phyloP scores from a whole-genome alignment of 1,139 yeast species.

The Blastobotrys malaysiensis region DNA sequence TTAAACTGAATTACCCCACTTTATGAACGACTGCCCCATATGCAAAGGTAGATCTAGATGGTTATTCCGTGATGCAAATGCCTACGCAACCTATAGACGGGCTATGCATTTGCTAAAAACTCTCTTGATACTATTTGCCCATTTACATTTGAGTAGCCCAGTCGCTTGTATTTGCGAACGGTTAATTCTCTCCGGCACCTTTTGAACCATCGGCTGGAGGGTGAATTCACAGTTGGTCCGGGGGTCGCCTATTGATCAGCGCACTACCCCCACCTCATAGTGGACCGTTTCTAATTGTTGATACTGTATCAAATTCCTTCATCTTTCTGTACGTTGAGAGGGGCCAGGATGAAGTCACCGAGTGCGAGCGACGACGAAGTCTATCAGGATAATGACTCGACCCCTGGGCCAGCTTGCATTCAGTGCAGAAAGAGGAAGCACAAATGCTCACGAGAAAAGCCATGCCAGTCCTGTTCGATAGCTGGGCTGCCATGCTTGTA shows the following conservation, averaged over 20 bases:
- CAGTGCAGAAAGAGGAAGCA: constrained; percentile 18
- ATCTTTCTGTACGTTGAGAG: background rate
- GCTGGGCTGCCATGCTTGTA: constrained; percentile 6
- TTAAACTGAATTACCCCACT: background rate
- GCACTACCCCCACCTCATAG: background rate
- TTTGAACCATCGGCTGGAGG: no score
- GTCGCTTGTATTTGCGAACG: no score
- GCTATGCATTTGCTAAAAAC: no score
- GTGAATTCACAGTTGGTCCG: no score
- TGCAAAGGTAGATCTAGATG: background rate
- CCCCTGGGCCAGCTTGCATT: constrained; percentile 10
- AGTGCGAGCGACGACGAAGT: background rate
- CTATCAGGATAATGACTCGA: background rate
- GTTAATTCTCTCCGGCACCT: no score
- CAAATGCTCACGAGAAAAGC: constrained; percentile 20
- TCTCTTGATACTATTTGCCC: no score
- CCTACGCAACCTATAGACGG: background rate
- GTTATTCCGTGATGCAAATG: background rate
- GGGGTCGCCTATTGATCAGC: no score
- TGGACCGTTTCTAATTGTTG: background rate
- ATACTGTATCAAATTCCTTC: no score
- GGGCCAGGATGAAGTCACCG: background rate
- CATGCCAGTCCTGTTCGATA: constrained; percentile 18
- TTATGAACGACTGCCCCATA: background rate
- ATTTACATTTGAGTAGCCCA: no score